Conservation (phyloP, 306 rosid genomes). For the Canavalia ensiformis region DNA sequence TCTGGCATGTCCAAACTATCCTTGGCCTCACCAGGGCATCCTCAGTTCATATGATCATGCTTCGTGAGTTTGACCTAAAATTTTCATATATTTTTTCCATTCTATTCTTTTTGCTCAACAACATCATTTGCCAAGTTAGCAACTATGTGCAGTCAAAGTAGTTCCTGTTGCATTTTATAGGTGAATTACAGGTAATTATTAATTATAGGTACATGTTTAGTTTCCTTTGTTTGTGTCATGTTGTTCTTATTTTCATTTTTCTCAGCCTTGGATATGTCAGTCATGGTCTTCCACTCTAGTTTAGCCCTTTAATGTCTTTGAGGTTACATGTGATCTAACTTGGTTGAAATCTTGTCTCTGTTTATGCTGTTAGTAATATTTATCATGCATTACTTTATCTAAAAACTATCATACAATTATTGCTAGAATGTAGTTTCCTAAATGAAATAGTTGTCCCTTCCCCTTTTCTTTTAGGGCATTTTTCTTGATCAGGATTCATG, state of each 20-base stretch:
- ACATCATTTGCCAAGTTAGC: conserved; percentile 14
- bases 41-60: conserved; percentile 98
- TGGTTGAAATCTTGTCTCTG: conserved; percentile 26
- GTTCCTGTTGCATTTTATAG: conserved; percentile 22
- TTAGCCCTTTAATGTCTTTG: conserved; percentile 17
- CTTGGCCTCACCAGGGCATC: conserved; percentile 99
- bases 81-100: background rate
- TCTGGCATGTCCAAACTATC: conserved; percentile 86
- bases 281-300: background rate
- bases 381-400: conserved; percentile 13
- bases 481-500: conserved; percentile 3
- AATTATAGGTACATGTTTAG: conserved; percentile 12
- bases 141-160: background rate
- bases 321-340: background rate
- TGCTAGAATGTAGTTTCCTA: conserved; percentile 3
- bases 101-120: background rate
- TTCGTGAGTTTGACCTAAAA: conserved; percentile 69
- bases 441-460: conserved; percentile 17
- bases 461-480: background rate
- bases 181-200: conserved; percentile 25
- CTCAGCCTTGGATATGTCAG: background rate
- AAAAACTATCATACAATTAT: conserved; percentile 9
- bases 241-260: conserved; percentile 21
- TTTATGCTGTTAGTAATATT: background rate
- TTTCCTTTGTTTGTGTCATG: background rate